These are phyloP conservation scores for Fusarium hainanense DNA, from an alignment of 2,329 filamentous ascomycete species.

Conservation along the genomic window DNA sequence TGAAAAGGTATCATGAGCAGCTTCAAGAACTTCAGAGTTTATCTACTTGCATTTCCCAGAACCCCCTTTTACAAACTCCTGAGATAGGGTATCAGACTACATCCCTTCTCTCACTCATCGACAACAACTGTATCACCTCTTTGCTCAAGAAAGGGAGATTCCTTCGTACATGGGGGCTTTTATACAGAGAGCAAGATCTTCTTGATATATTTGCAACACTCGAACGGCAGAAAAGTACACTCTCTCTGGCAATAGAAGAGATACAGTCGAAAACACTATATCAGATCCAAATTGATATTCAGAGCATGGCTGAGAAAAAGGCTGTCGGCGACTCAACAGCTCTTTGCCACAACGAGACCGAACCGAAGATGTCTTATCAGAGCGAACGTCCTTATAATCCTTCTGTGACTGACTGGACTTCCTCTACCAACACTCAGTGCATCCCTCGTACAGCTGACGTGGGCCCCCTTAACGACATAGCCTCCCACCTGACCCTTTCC, in stretches of 20 bases:
- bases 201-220: constrained; percentile 26
- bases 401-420: no score
- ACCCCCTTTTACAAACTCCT: constrained; percentile 40
- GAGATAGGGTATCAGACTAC: constrained; percentile 28
- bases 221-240: constrained; percentile 34
- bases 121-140: constrained; percentile 16
- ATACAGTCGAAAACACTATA: constrained; percentile 56
- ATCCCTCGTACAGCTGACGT: no score
- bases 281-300: constrained; percentile 15
- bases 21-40: constrained; percentile 36
- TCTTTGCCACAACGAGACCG: no score
- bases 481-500: no score
- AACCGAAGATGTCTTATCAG: no score
- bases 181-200: constrained; percentile 26
- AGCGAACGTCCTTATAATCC: no score
- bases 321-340: no score
- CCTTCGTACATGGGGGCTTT: neutral
- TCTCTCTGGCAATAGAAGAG: constrained; percentile 17
- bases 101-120: constrained; percentile 25
- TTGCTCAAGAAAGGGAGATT: neutral
- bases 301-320: neutral
- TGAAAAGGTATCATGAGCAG: constrained; percentile 35
- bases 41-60: constrained; percentile 32
- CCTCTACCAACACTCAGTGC: no score
- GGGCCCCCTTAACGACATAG: no score